Percentiles rank a stretch among this genome's conserved stretches.
These are phyloP conservation scores for Saccharum hybrid DNA, from an alignment of 202 grass and related monocot genomes.

Conservation along the genomic window DNA sequence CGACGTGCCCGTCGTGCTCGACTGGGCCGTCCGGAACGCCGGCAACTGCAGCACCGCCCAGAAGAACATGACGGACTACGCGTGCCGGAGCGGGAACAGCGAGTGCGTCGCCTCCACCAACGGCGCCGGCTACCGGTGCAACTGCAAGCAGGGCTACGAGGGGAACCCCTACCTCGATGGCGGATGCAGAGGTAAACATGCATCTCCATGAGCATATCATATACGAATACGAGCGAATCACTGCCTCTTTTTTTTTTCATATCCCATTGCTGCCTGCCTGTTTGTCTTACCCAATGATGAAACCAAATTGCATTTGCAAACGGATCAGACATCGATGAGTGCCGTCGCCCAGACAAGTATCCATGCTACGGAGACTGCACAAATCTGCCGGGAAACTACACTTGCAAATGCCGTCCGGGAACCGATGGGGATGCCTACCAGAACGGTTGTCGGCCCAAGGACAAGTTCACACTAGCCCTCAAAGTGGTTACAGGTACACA, in stretches of 20 bases:
- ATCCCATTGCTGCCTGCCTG: too few species aligned
- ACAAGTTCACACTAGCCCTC: slow-evolving; percentile 59
- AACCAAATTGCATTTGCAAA: neutral
- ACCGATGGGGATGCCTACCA: slow-evolving; percentile 34
- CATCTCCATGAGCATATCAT: neutral
- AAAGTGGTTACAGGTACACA: slow-evolving; percentile 72
- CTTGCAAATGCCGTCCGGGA: slow-evolving; percentile 54
- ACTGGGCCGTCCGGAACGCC: slow-evolving; percentile 58
- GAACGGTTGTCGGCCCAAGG: slow-evolving; percentile 51
- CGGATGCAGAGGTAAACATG: slow-evolving; percentile 61
- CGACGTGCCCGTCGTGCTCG: slow-evolving; percentile 47
- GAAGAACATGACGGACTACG: slow-evolving; percentile 43
- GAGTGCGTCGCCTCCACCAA: slow-evolving; percentile 28
- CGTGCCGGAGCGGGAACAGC: slow-evolving; percentile 42
- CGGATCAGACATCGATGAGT: slow-evolving; percentile 72
- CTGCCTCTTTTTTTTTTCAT: too few species aligned
- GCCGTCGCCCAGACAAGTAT: neutral
- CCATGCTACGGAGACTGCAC: slow-evolving; percentile 51
- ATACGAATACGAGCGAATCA: too few species aligned
- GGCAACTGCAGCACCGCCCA: slow-evolving; percentile 43
- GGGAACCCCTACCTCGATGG: slow-evolving; percentile 63
- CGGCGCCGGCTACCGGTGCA: slow-evolving; percentile 54
- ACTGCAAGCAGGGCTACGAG: slow-evolving; percentile 46
- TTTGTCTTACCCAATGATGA: neutral
- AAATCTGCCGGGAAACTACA: slow-evolving; percentile 45